These are phyloP conservation scores for Epicoccum nigrum DNA, from an alignment of 2,329 filamentous ascomycete genomes.

Conservation along the genomic window DNA sequence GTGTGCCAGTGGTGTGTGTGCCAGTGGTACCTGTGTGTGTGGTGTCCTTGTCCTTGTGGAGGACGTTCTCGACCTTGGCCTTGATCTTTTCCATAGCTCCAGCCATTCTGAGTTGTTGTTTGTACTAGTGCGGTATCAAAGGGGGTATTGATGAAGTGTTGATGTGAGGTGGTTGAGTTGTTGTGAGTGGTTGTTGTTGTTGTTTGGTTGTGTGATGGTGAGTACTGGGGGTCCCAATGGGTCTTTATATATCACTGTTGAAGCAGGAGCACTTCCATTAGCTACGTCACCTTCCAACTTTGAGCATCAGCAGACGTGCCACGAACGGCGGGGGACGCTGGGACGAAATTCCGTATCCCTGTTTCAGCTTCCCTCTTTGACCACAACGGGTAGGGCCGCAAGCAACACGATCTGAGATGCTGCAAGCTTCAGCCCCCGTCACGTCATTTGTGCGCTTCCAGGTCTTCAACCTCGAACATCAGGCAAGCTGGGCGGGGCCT, in stretches of 20 bases:
- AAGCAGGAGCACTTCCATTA: conserved; percentile 14
- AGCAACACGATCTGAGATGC: conserved; percentile 22
- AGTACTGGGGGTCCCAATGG: conserved; percentile 5
- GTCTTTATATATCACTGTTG: conserved; percentile 25
- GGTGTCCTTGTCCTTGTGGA: conserved; percentile 44
- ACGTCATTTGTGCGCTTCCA: conserved; percentile 23
- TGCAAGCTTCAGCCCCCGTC: conserved; percentile 6
- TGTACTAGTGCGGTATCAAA: conserved; percentile 15
- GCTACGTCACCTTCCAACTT: conserved; percentile 30
- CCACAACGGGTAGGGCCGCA: conserved; percentile 18
- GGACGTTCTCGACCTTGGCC: conserved; percentile 46
- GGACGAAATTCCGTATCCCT: conserved; percentile 18
- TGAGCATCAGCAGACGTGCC: conserved; percentile 25
- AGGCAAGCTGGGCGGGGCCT: conserved; percentile 1
- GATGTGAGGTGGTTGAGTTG: conserved; percentile 1
- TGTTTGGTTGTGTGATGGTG: conserved; percentile 17
- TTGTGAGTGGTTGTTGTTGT: conserved; percentile 17
- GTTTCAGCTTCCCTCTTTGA: conserved; percentile 23
- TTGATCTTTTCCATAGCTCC: conserved; percentile 46
- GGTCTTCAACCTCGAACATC: conserved; percentile 12
- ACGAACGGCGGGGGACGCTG: conserved; percentile 21
- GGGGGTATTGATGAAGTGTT: conserved; percentile 7
- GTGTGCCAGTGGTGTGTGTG: conserved; percentile 17
- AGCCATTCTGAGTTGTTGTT: conserved; percentile 28
- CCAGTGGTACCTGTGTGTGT: conserved; percentile 20